phyloP scores from a whole-genome alignment of 257 asterid species.

The Przewalskia tangutica region DNA sequence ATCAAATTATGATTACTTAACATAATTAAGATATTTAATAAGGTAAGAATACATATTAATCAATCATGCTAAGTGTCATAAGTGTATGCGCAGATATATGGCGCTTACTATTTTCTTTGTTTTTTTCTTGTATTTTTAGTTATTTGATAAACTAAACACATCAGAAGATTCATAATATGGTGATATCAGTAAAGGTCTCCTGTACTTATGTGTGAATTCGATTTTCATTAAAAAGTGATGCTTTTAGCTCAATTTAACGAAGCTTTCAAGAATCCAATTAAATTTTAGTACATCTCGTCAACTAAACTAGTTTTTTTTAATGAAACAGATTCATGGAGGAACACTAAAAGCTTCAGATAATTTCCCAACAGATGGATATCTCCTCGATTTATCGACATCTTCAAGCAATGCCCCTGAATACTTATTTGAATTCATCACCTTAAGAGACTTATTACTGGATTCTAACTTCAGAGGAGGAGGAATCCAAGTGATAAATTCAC shows the following conservation, averaged over 20 bases:
- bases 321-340: constrained; percentile 75
- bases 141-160: too few relatives aligned
- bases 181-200: too few relatives aligned
- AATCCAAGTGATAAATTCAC: constrained; percentile 52
- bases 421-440: constrained; percentile 58
- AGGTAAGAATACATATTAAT: too few relatives aligned
- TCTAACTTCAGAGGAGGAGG: constrained; percentile 73
- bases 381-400: constrained; percentile 54
- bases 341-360: constrained; percentile 58
- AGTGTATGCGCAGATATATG: too few relatives aligned
- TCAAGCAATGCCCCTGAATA: constrained; percentile 26
- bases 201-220: too few relatives aligned
- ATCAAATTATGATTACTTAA: too few relatives aligned
- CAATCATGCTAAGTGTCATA: too few relatives aligned
- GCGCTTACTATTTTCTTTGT: too few relatives aligned
- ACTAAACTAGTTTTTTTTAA: background rate
- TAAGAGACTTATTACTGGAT: constrained; percentile 58
- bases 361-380: constrained; percentile 51
- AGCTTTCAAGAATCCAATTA: background rate
- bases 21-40: too few relatives aligned
- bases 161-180: too few relatives aligned
- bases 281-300: background rate
- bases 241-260: background rate
- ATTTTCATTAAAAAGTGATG: background rate
- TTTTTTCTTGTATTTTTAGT: too few relatives aligned